Base-by-base conservation (phyloP, 2,329 filamentous ascomycete species). In the Alternaria arbusti region DNA sequence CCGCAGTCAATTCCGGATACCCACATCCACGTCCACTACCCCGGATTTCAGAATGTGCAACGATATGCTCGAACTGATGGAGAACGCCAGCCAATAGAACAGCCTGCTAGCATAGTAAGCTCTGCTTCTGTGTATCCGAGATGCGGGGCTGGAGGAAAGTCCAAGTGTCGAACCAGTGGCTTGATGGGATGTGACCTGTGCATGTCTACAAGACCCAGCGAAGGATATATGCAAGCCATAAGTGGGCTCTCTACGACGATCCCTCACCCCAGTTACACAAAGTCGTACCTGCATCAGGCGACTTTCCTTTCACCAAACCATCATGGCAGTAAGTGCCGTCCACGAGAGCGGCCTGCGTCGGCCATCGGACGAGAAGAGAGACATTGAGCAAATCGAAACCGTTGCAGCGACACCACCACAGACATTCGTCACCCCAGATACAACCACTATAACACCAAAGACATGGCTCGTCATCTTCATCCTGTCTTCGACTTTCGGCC, bases 391-490 rank as follows among this genome's bases (percentile, higher is more conserved):
- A 17, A 60, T 72, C 51, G 71, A 73, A 22, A 50, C 61, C 13
- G 55, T 56, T 13, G 44, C 28, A 43, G 13, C 55, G 3, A 58
- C 58, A 5, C 59, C 62, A 22, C 47, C 36, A 40, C 36, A 17
- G n/a, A 40, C 36, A 10, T 40, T 50, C n/a, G 25, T 20, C 44
- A 23, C 49, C 57, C 2, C 61, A 63, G 71, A 73, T 28, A 23
- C 64, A 20, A 69, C 68, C 8, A 57, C 26, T 9, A 65, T 75
- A 20, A 75, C 73, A 1, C 63, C 59, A 63, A 75, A 75, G 54
- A 74, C 72, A 36, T 75, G 73, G 73, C 61, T 61, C 28, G 73
- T 75, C 32, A 73, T 75, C 32, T 73, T 74, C 43, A 66, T 73
- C 22, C 63, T 76, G 11, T 71, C 69, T 2, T 70, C 71, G 2